Base-by-base conservation (phyloP, 106 monocot genomes). In the Allium sativum region DNA sequence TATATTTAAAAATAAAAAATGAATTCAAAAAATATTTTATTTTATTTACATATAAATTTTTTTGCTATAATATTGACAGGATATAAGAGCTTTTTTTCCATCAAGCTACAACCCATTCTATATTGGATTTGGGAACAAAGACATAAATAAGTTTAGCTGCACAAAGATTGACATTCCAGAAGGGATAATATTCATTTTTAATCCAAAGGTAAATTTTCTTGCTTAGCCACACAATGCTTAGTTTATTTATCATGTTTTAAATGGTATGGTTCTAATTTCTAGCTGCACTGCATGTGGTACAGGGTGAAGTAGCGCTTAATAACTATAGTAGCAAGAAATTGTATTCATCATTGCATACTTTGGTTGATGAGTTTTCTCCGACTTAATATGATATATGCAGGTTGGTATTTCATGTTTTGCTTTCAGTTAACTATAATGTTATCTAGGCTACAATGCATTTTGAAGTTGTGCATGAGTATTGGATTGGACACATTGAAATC, bases 361-460 rank as follows among this genome's bases (percentile, higher is more conserved):
- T 98, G 60, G 88, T 92, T 61, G 78, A 98, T 71, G 96, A 91
- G 87, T 98, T 98, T 57, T 91, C 96, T 13, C 88, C 96, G n/a
- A 96, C 96, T 13, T 84, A 91, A 21, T 66, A 82, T 46, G 80
- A n/a, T n/a, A 72, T 61, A 91, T 91, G 71, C 91, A 98, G 96
- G 96, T 98, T 64, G 10, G 75, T 64, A 44, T 8, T 64, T 16
- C 45, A 1, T 50, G 45, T 47, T 20, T 15, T n/a, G 40, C 68
- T 53, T 59, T 69, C 7, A 40, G 10, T 54, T 44, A 9, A 19
- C 46, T 12, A 31, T 21, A 1, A 50, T 50, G 15, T 50, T 50
- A n/a, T n/a, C n/a, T n/a, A n/a, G n/a, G n/a, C n/a, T n/a, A n/a
- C n/a, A n/a, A n/a, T n/a, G n/a, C n/a, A n/a, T n/a, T n/a, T n/a